Conservation (phyloP, 441 rosid species). For the Corymbia calophylla region DNA sequence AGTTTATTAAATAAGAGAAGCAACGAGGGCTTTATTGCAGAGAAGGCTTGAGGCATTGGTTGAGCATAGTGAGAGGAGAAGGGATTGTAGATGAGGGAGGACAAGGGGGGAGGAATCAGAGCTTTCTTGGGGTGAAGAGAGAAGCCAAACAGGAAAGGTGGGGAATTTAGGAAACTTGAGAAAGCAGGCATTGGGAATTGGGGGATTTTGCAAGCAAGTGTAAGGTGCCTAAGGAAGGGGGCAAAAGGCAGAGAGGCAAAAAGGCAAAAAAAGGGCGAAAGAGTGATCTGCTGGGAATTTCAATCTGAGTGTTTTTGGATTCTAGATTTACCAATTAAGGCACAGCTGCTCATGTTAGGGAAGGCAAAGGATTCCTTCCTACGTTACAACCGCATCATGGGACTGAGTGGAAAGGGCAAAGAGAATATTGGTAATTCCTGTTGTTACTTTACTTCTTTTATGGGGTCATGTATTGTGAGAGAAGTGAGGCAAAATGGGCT, state of each 20-base stretch:
- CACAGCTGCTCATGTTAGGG: neutral
- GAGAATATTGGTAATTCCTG: neutral
- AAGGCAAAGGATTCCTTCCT: neutral
- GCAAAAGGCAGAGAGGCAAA: constrained; percentile 11
- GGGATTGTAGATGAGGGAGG: neutral
- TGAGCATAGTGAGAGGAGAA: neutral
- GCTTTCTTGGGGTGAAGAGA: constrained; percentile 45
- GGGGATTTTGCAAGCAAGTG: constrained; percentile 81
- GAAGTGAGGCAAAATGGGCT: neutral
- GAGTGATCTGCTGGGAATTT: constrained; percentile 12
- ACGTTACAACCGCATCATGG: neutral
- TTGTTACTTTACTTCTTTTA: neutral
- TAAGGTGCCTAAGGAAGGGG: constrained; percentile 29
- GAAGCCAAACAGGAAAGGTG: constrained; percentile 12
- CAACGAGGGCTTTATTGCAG: neutral
- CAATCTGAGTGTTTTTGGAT: constrained; percentile 1
- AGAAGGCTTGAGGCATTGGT: neutral
- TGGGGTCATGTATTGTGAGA: neutral
- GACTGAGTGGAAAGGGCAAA: neutral
- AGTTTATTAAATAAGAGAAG: constrained; percentile 29
- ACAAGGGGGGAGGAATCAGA: constrained; percentile 53
- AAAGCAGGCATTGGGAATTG: constrained; percentile 66
- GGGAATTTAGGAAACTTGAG: constrained; percentile 97
- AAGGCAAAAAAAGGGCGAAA: constrained; percentile 23
- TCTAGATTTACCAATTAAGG: neutral